Conservation (phyloP, 495 filamentous ascomycete species). For the Pseudomonodictys pantanalensis region DNA sequence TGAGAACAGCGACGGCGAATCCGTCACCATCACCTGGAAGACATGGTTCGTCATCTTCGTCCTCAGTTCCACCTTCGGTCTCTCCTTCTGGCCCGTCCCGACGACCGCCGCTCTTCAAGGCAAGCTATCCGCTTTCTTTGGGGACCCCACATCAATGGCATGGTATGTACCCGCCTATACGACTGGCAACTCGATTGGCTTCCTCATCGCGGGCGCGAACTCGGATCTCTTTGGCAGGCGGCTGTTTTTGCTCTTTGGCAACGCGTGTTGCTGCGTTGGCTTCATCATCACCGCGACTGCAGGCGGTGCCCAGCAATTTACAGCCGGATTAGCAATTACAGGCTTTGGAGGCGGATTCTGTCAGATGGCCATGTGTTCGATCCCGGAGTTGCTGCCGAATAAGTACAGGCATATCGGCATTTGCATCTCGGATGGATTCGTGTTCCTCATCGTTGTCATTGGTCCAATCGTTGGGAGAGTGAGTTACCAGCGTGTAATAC, state of each 20-base stretch:
- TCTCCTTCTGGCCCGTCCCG: slow-evolving; percentile 33
- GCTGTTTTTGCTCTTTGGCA: slow-evolving; percentile 32
- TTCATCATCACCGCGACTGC: slow-evolving; percentile 32
- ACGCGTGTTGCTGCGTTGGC: slow-evolving; percentile 29
- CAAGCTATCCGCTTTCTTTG: slow-evolving; percentile 7
- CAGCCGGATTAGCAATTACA: slow-evolving; percentile 33
- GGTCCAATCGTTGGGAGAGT: slow-evolving; percentile 30
- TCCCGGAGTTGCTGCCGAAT: slow-evolving; percentile 32
- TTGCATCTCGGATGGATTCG: slow-evolving; percentile 25
- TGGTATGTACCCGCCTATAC: slow-evolving; percentile 33
- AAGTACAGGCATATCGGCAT: slow-evolving; percentile 35
- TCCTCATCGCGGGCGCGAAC: slow-evolving; percentile 34
- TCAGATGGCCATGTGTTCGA: slow-evolving; percentile 33
- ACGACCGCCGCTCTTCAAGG: slow-evolving; percentile 29
- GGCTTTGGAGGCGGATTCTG: slow-evolving; percentile 38
- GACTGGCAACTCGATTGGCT: slow-evolving; percentile 30
- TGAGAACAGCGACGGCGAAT: slow-evolving; percentile 2
- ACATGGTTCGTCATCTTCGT: slow-evolving; percentile 37
- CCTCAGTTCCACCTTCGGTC: slow-evolving; percentile 32
- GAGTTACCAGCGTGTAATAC: not conserved
- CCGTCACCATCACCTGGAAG: slow-evolving; percentile 32
- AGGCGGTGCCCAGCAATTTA: slow-evolving; percentile 25
- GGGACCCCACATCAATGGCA: slow-evolving; percentile 4
- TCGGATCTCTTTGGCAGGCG: slow-evolving; percentile 37
- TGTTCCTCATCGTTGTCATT: slow-evolving; percentile 33